Base-by-base conservation (phyloP, 192 early-diverging fungal genomes). In the Coemansia sp. region DNA sequence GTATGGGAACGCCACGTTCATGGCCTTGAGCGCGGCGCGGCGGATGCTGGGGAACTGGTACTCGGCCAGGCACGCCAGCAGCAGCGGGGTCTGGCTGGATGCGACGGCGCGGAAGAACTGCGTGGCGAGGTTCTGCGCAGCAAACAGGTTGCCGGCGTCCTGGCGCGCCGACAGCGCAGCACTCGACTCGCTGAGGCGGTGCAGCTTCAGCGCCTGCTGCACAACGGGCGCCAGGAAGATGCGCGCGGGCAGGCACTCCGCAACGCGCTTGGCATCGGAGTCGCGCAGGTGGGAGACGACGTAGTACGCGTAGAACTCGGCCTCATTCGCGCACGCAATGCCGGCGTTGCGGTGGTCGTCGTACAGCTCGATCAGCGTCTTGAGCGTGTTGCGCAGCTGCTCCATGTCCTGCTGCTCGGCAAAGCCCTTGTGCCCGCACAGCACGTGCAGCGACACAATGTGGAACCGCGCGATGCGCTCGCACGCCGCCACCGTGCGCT, bases 221-320 rank as follows among this genome's bases (percentile, higher is more conserved):
- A 97, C 85, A 16, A 86, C 72, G 0, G 89, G 87, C 13, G 87
- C 68, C 8, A 75, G 33, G 44, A 93, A 90, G 8, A 93, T 77
- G 24, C 84, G 73, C 0, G 54, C 37, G 0, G 86, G 88, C 11
- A 95, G 81, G 4, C 85, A 68, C 24, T 88, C 87, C 16, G 88
- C 85, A 37, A 87, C 81, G 2, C 89, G 87, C 21, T 88, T 83
- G 59, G 92, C 85, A 57, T 95, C 93, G 36, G 84, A 77, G 69
- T 93, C 89, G 63, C 84, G 88, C 48, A 91, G 64, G 42, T 94
- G 91, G 17, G 87, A 82, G 10, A 94, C 82, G 13, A 97, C 85
- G 64, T 93, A 90, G 83, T 97, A 97, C 0, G 93, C 95, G 40
- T 90, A 86, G 68, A 98, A 96, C 75, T 98, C 94, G 1, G 93